Percentiles rank a stretch among this genome's conserved stretches.
Conservation (phyloP, 805 yeast genomes). For the Barnettozyma siamensis region DNA sequence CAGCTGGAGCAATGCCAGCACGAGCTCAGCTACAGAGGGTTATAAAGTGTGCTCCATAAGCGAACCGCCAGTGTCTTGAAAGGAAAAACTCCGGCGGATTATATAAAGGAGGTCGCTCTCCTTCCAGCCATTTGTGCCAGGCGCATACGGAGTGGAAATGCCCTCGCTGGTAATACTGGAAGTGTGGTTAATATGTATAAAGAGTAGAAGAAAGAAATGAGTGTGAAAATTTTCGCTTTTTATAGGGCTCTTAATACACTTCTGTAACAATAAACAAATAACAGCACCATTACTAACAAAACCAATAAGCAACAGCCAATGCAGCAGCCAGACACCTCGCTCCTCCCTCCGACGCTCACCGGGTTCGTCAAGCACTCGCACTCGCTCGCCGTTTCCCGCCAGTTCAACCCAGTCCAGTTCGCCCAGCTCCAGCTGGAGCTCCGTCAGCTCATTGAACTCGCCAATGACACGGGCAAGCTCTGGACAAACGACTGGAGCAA, state of each 20-base stretch:
- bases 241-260: background rate
- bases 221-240: background rate
- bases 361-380: constrained; percentile 6
- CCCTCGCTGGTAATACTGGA: constrained; percentile 27
- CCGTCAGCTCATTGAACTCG: constrained; percentile 23
- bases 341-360: constrained; percentile 4
- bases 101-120: constrained; percentile 23
- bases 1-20: constrained; percentile 39
- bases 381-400: constrained; percentile 1
- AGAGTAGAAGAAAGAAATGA: constrained; percentile 6
- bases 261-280: too few species aligned
- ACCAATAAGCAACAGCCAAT: background rate
- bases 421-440: constrained; percentile 22
- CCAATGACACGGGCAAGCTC: constrained; percentile 19
- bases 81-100: constrained; percentile 13
- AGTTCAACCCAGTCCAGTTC: constrained; percentile 10
- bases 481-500: constrained; percentile 25
- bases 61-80: constrained; percentile 19
- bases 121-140: constrained; percentile 27
- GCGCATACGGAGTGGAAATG: constrained; percentile 17
- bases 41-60: constrained; percentile 23
- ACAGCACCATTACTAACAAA: too few species aligned
- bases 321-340: constrained; percentile 6
- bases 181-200: constrained; percentile 22
- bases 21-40: constrained; percentile 43